Evolutionary conservation across 352 stramenopile species (phyloP), one percentile per base, ranked within the genome.

Genomic region (Globisporangium carolinianum): DNA sequence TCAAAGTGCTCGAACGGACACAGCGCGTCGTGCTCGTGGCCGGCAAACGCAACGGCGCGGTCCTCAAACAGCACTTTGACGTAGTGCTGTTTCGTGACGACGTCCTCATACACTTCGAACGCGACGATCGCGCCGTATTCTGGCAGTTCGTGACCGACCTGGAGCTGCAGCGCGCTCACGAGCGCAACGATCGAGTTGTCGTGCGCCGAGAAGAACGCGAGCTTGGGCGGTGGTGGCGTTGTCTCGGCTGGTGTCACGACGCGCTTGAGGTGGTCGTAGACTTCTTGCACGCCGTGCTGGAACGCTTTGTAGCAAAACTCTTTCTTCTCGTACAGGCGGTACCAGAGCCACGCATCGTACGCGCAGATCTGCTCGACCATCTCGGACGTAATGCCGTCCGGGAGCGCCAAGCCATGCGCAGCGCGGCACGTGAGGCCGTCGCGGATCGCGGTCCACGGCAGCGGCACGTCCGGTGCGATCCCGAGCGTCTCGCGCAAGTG

Each of bases 121-220:
- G 72, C 68, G 50, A 92, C 54, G 55, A 86, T 72, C 2, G 80
- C 80, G 56, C 84, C 84, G 53, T 92, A 92, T 53, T 83, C 68
- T 0, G 84, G 84, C 45, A 89, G 52, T 4, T 76, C 65, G 5
- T 58, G 62, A 6, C 74, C 75, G 46, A 89, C 75, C 5, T 91
- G 65, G 17, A 94, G 69, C 60, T 87, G 72, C 36, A 94, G 58
- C 47, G 82, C 79, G 32, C 75, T 75, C 61, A 90, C 55, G 57
- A 91, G 72, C 24, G 79, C 81, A 12, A 94, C 79, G 66, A 94
- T 87, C 46, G 84, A 89, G 63, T 91, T 91, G 68, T 94, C 81
- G 55, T 94, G 84, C 1, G 82, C 82, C 17, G 84, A 94, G 67
- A 91, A 91, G 66, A 94, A 87, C 36, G 82, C 73, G n/a, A 94